Evolutionary conservation across 169 alveolate species (phyloP).

Genomic region (Eimeria sp.): DNA sequence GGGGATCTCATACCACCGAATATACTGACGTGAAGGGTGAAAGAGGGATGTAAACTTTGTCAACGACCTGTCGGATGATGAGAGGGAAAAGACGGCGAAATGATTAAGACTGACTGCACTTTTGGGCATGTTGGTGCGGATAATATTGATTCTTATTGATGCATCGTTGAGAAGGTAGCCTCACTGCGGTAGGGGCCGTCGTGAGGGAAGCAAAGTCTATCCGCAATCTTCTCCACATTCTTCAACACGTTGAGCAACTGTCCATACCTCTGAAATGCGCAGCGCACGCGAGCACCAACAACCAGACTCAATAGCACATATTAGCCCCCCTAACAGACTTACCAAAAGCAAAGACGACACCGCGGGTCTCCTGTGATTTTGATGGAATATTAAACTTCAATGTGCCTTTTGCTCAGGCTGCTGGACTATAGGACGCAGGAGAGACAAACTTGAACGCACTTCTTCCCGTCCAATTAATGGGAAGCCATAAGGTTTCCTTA

Average conservation of each 20-base stretch:
- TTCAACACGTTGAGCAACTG: not conserved
- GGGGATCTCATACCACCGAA: not conserved
- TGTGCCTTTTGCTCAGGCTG: not conserved
- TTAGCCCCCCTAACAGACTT: not conserved
- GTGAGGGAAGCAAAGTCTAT: constrained; percentile 19
- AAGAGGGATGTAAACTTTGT: too few species aligned
- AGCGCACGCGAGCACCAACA: not conserved
- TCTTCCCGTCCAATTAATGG: not conserved
- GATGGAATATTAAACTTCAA: not conserved
- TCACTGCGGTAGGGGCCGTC: not conserved
- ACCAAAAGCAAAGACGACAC: not conserved
- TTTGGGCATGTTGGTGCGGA: not conserved
- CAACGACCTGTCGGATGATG: not conserved
- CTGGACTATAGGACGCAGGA: too few species aligned
- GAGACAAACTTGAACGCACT: not conserved
- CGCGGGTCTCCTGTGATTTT: too few species aligned
- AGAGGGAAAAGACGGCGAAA: not conserved
- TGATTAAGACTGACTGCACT: not conserved
- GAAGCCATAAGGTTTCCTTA: too few species aligned
- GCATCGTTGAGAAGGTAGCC: not conserved
- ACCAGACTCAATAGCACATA: not conserved
- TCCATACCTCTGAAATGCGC: not conserved
- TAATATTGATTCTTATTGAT: not conserved
- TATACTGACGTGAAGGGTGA: not conserved
- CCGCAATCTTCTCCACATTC: not conserved